phyloP scores from a whole-genome alignment of 2,329 filamentous ascomycete species.

The Zasmidium cellare region DNA sequence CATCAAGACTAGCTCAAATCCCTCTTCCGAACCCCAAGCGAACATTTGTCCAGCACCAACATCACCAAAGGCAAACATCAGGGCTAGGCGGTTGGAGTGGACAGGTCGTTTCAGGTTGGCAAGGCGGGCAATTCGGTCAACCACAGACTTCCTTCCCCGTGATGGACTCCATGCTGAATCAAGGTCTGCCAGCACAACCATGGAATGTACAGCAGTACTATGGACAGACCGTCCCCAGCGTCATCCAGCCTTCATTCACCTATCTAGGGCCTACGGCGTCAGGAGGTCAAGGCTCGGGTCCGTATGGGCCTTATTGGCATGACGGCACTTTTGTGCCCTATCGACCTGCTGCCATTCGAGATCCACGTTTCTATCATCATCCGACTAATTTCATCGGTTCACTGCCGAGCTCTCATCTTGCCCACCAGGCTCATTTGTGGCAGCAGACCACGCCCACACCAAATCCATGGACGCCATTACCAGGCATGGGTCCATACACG shows the following conservation, averaged over 20 bases:
- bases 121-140: slow-evolving; percentile 19
- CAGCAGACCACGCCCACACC: slow-evolving; percentile 19
- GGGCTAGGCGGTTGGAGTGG: slow-evolving; percentile 15
- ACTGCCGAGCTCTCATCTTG: slow-evolving; percentile 20
- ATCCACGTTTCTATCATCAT: slow-evolving; percentile 47
- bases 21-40: slow-evolving; percentile 25
- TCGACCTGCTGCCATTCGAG: slow-evolving; percentile 57
- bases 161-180: slow-evolving; percentile 63
- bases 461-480: slow-evolving; percentile 12
- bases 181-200: slow-evolving; percentile 49
- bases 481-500: slow-evolving; percentile 12
- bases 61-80: slow-evolving; percentile 28
- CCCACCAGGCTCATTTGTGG: slow-evolving; percentile 23
- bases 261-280: slow-evolving; percentile 61
- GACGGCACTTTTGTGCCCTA: slow-evolving; percentile 64
- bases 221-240: slow-evolving; percentile 57
- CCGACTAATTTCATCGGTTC: slow-evolving; percentile 19
- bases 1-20: slow-evolving; percentile 34
- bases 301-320: slow-evolving; percentile 64
- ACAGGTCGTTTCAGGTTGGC: slow-evolving; percentile 12
- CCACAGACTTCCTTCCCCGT: slow-evolving; percentile 41
- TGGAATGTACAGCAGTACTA: slow-evolving; percentile 29
- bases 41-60: slow-evolving; percentile 31
- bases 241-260: slow-evolving; percentile 60
- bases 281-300: slow-evolving; percentile 55